A percentile compares a stretch with the other conserved stretches of the same genome.
These are phyloP conservation scores for Flagelloscypha sp. DNA, from an alignment of 768 basidiomycete genomes.

Conservation along the genomic window DNA sequence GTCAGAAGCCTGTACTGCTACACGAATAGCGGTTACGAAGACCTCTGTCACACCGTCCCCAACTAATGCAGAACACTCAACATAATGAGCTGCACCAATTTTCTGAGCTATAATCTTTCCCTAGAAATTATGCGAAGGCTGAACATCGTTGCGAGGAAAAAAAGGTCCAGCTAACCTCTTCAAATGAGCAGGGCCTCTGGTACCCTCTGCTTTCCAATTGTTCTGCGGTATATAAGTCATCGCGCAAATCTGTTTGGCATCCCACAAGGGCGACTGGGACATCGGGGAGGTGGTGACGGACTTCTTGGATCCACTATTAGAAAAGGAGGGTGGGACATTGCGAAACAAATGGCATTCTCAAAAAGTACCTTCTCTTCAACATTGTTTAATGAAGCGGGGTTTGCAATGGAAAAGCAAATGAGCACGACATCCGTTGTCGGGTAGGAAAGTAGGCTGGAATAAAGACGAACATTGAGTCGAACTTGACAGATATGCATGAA, in stretches of 20 bases:
- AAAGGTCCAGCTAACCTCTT: too few relatives aligned
- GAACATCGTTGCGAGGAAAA: constrained; percentile 6
- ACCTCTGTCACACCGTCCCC: constrained; percentile 69
- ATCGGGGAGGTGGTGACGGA: constrained; percentile 64
- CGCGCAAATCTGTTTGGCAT: constrained; percentile 61
- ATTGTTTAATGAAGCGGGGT: constrained; percentile 73
- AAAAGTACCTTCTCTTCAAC: constrained; percentile 66
- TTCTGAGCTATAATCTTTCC: constrained; percentile 7
- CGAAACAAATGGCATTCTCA: too few relatives aligned
- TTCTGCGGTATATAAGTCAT: too few relatives aligned
- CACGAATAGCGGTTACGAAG: constrained; percentile 28
- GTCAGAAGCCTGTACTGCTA: too few relatives aligned
- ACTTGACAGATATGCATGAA: too few relatives aligned
- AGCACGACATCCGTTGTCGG: constrained; percentile 79
- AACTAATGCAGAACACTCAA: constrained; percentile 73
- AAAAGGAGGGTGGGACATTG: too few relatives aligned
- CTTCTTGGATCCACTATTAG: constrained; percentile 60
- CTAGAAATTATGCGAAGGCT: too few relatives aligned
- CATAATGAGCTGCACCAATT: constrained; percentile 33
- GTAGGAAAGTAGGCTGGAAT: constrained; percentile 76
- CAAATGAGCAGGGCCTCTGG: too few relatives aligned
- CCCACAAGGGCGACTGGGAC: constrained; percentile 69
- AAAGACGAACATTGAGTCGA: too few relatives aligned
- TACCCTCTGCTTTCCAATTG: too few relatives aligned
- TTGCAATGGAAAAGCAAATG: constrained; percentile 76